Evolutionary conservation across 2,329 filamentous ascomycete genomes (phyloP).

Genomic region (Diaporthe amygdali): DNA sequence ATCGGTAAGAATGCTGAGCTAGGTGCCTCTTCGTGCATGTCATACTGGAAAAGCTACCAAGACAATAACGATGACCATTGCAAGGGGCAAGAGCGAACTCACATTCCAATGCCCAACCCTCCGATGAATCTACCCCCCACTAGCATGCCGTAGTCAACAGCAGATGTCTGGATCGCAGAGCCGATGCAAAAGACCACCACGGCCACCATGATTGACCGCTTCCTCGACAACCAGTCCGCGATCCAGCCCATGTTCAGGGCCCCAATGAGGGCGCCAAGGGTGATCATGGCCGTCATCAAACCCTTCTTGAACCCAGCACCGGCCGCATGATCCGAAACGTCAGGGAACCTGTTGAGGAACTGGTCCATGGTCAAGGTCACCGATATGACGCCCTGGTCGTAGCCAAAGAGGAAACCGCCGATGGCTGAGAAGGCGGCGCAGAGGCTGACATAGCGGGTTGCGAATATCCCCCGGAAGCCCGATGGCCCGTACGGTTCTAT

Average conservation of each 20-base stretch:
- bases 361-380: slow-evolving; percentile 43
- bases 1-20: not conserved
- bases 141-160: slow-evolving; percentile 51
- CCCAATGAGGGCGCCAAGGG: slow-evolving; percentile 57
- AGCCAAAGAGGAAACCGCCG: slow-evolving; percentile 22
- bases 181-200: slow-evolving; percentile 59
- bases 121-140: slow-evolving; percentile 62
- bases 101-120: slow-evolving; percentile 54
- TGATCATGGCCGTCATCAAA: slow-evolving; percentile 48
- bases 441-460: slow-evolving; percentile 11
- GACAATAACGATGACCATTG: not conserved
- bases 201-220: slow-evolving; percentile 57
- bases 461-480: slow-evolving; percentile 7
- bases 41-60: not conserved
- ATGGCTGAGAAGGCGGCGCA: slow-evolving; percentile 13
- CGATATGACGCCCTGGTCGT: slow-evolving; percentile 45
- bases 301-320: slow-evolving; percentile 50
- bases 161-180: slow-evolving; percentile 56
- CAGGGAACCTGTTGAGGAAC: slow-evolving; percentile 38
- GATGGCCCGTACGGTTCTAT: not conserved
- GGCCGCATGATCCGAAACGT: slow-evolving; percentile 37
- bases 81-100: not conserved
- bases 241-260: slow-evolving; percentile 57
- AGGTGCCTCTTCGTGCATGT: not conserved
- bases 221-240: slow-evolving; percentile 57